Base-by-base conservation (phyloP, 208 protist genomes). In the Leishmania mexicana region DNA sequence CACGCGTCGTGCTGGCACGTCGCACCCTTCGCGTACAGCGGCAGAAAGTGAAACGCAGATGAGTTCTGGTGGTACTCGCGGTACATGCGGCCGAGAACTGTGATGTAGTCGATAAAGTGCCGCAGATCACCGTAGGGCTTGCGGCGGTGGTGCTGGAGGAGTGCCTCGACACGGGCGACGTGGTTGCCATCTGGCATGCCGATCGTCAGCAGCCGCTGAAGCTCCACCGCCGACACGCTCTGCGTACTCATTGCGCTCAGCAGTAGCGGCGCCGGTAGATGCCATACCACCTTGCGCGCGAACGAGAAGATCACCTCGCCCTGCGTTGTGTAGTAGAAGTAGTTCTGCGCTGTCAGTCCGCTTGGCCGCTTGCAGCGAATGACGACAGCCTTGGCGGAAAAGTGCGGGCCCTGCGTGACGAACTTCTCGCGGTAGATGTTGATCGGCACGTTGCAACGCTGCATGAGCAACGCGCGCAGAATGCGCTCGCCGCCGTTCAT, bases 401-500 rank as follows among this genome's bases (percentile, higher is more conserved):
- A 99, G 51, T 93, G 81, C 31, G 89, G 85, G 2, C 99, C 99
- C 68, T 98, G 93, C 21, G 94, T 96, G 1, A 57, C 53, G 89
- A 99, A 99, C 62, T 90, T 88, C 38, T 97, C 85, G 42, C 99
- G 91, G 1, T 87, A 65, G 38, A 99, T 93, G 58, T 97, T 98
- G 38, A 99, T 91, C 8, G 98, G 90, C 54, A 99, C 95, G 90
- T 99, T 99, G 67, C 96, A 93, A 28, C 98, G 91, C 74, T 96
- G 96, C 88, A 98, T 93, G 60, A 99, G 88, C 38, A 99, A 87
- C 62, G 99, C 86, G 79, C 99, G 98, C 42, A 99, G 86, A 71
- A 99, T 95, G 62, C 99, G 99, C 89, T 99, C 99, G 35, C 97
- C 93, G 58, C 99, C 99, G 78, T 99, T 98, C 83, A 99, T 93